A percentile compares a stretch with the other conserved stretches of the same genome.
These are phyloP conservation scores for Amanita molliuscula DNA, from an alignment of 768 basidiomycete genomes.

Conservation along the genomic window DNA sequence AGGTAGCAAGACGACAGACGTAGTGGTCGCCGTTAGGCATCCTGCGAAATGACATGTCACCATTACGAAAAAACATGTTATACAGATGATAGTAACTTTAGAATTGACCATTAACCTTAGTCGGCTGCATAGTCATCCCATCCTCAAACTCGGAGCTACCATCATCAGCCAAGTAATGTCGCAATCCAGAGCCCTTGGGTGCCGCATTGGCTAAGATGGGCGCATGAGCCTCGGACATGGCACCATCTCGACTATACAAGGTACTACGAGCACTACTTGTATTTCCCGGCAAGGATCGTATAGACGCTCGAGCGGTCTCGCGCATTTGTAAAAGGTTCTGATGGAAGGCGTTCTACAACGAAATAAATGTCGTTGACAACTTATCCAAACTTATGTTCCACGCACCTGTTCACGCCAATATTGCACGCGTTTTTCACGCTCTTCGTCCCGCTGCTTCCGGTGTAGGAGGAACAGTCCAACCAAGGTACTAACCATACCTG, in stretches of 20 bases:
- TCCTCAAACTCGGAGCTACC: constrained; percentile 41
- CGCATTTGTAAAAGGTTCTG: constrained; percentile 75
- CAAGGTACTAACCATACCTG: constrained; percentile 71
- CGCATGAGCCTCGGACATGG: constrained; percentile 41
- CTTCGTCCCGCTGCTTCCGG: constrained; percentile 57
- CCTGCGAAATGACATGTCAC: constrained; percentile 37
- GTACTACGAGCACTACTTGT: constrained; percentile 37
- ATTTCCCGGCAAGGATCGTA: constrained; percentile 42
- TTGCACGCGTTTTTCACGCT: constrained; percentile 76
- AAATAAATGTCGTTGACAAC: constrained; percentile 5
- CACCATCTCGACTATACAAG: constrained; percentile 34
- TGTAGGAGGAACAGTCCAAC: constrained; percentile 62
- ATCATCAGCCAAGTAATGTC: constrained; percentile 41
- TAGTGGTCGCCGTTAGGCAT: constrained; percentile 62
- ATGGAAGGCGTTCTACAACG: constrained; percentile 58
- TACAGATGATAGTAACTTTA: too few relatives aligned
- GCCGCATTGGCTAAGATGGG: constrained; percentile 41
- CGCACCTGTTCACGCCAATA: constrained; percentile 84
- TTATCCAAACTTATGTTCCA: neutral
- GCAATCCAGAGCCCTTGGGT: constrained; percentile 46
- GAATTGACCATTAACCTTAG: constrained; percentile 26
- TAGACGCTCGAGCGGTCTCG: constrained; percentile 58
- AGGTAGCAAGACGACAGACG: constrained; percentile 56
- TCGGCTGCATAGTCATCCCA: constrained; percentile 31
- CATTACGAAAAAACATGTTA: too few relatives aligned